Evolutionary conservation across 192 early-diverging fungal genomes (phyloP).

Genomic region (Coemansia sp.): DNA sequence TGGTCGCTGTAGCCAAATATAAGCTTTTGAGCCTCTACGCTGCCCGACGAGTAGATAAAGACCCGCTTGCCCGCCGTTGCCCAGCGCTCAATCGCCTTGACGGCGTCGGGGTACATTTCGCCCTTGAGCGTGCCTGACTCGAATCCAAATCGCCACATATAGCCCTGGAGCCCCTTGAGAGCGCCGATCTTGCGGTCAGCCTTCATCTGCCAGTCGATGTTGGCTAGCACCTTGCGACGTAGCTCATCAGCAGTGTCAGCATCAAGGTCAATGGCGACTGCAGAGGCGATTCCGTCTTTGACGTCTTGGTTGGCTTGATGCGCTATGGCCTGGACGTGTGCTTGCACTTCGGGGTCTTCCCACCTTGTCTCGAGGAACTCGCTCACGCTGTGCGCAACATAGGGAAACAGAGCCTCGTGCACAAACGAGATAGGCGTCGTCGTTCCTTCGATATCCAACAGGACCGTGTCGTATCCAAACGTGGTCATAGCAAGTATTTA

Average conservation of each 20-base stretch:
- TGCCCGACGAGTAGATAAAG: conserved; percentile 97
- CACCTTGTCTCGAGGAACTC: conserved; percentile 67
- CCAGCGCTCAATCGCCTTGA: conserved; percentile 75
- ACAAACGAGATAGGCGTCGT: conserved; percentile 97
- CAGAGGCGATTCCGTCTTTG: background rate
- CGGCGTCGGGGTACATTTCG: conserved; percentile 83
- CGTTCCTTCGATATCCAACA: conserved; percentile 95
- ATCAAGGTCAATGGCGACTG: conserved; percentile 18
- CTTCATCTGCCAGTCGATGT: conserved; percentile 81
- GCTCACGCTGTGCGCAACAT: conserved; percentile 61
- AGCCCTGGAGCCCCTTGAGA: conserved; percentile 89
- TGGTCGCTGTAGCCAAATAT: conserved; percentile 81
- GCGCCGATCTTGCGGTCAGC: conserved; percentile 87
- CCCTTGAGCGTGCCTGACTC: conserved; percentile 70
- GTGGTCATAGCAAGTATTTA: background rate
- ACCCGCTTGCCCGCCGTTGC: conserved; percentile 57
- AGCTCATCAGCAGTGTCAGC: conserved; percentile 11
- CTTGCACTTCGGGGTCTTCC: conserved; percentile 41
- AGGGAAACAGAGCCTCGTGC: conserved; percentile 90
- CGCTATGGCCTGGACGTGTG: conserved; percentile 54
- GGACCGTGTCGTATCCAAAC: conserved; percentile 28
- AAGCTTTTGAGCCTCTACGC: conserved; percentile 89
- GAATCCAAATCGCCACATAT: conserved; percentile 92
- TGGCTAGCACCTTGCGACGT: conserved; percentile 36
- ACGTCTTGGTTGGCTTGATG: conserved; percentile 53